Evolutionary conservation across 2,329 filamentous ascomycete species (phyloP), one percentile per base, ranked within the genome.

Genomic region (Fusarium siculi): DNA sequence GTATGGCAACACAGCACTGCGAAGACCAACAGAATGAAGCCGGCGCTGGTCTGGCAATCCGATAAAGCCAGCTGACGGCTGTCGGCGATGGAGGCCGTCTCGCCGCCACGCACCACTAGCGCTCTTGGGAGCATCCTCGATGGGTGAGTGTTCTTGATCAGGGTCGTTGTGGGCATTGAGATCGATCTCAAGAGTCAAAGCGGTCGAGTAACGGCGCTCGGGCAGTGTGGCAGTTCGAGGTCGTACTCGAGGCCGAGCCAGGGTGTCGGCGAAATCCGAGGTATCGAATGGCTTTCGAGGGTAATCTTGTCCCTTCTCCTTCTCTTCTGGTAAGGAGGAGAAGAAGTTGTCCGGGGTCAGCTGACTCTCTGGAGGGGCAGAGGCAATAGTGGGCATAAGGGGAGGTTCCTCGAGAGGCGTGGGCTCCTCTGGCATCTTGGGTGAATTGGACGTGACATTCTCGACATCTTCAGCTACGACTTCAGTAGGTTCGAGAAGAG

Each of bases 1-100:
- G 32, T 78, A 78, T 21, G 77, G 77, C 44, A 79, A 40, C 14
- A 79, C 68, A 28, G 77, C 77, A 47, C 71, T 75, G 42, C 77
- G 77, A 32, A 79, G 74, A 28, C 77, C 77, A 44, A 79, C 65
- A 44, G 73, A 76, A 34, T 74, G 67, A n/a, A 78, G 66, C 4
- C 75, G 67, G 10, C 72, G 70, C 57, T 72, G 76, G 36, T 79
- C 77, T 30, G 68, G 72, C 18, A 79, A 56, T 21, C 77, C 77
- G 43, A 79, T 47, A n/a, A 73, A 72, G 6, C 77, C 77, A 25
- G 77, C 76, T 5, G 77, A 79, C 18, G 77, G 68, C 32, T 73
- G 72, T 21, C 78, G 76, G 54, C 68, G 70, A 61, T 78, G 74
- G 30, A 62, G 37, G 9, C 65, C 54, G 18, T 66, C 53, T n/a